Evolutionary conservation across 495 filamentous ascomycete genomes (phyloP), one percentile per base, ranked within the genome.

Genomic region (Elaphomyces granulatus): DNA sequence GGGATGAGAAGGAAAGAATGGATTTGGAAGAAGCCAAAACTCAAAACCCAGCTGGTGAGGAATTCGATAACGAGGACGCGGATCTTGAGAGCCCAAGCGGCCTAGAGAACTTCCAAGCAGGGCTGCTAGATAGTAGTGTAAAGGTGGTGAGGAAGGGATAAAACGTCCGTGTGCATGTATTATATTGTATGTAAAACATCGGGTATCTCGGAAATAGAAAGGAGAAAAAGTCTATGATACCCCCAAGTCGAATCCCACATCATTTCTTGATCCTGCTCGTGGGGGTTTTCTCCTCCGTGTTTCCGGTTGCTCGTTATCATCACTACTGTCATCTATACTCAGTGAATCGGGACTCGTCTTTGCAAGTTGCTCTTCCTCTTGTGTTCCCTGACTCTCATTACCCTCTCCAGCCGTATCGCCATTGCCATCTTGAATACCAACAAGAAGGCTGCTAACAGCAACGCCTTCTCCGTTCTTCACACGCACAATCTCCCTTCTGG

Each of bases 1-100:
- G 82, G 53, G 90, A 98, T 59, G 83, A 83, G 38, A 51, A 70
- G 41, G 90, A 98, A 63, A 55, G 70, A 50, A 69, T 68, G 53
- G 68, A 81, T 45, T 71, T 79, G 64, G 78, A 83, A 51, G 71
- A 75, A 39, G 66, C 57, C 4, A 62, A 54, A 40, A 52, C 54
- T 31, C 59, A 57, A 47, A 52, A 70, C 40, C 60, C 50, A 46
- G 46, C 56, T 47, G 47, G 21, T 36, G 36, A 26, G 4, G 45
- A 31, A 17, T 42, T 46, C 8, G 45, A 46, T 12, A 41, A 20
- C 1, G 38, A 37, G 15, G 47, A 54, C 2, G 52, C 52, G 16
- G 48, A 45, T 17, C 35, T 43, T n/a, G 60, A 63, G 18, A n/a
- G n/a, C n/a, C 54, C 56, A 32, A 51, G 54, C n/a, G 58, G 63